Evolutionary conservation across 768 basidiomycete genomes (phyloP).

Genomic region (Russula earlei): DNA sequence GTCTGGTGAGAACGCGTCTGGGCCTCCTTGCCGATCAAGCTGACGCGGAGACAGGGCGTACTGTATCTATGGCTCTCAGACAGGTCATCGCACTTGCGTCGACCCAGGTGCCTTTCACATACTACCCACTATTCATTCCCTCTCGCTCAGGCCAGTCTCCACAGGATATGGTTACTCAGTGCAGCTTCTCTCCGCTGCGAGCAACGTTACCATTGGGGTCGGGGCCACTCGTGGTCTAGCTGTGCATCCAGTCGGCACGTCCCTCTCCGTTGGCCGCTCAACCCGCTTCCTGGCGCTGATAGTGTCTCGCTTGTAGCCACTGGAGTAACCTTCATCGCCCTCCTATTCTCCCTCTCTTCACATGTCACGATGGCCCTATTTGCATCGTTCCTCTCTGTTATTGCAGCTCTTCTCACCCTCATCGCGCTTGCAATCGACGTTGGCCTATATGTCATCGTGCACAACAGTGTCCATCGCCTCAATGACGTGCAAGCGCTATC

Average conservation of each 20-base stretch:
- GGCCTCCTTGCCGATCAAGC: background rate
- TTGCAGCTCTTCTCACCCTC: constrained; percentile 57
- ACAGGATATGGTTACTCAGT: constrained; percentile 51
- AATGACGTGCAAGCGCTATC: constrained; percentile 36
- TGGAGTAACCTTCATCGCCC: constrained; percentile 53
- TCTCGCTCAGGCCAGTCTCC: background rate
- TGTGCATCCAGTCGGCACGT: constrained; percentile 61
- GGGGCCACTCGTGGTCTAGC: constrained; percentile 70
- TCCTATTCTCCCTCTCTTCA: constrained; percentile 51
- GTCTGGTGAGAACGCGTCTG: constrained; percentile 41
- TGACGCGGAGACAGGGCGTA: constrained; percentile 39
- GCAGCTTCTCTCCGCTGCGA: constrained; percentile 29
- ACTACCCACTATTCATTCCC: background rate
- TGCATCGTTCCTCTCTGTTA: constrained; percentile 46
- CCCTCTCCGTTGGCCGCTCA: background rate
- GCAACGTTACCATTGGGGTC: constrained; percentile 35
- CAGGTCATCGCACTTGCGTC: constrained; percentile 41
- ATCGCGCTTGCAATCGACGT: constrained; percentile 74
- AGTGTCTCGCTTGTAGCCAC: constrained; percentile 27
- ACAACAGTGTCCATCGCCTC: constrained; percentile 47
- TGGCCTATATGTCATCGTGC: constrained; percentile 55
- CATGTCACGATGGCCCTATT: constrained; percentile 38
- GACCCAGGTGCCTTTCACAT: constrained; percentile 31
- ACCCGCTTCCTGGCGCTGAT: background rate
- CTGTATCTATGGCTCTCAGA: constrained; percentile 39